phyloP scores from a whole-genome alignment of 1,284 basidiomycete species.

The Puccinia horiana region DNA sequence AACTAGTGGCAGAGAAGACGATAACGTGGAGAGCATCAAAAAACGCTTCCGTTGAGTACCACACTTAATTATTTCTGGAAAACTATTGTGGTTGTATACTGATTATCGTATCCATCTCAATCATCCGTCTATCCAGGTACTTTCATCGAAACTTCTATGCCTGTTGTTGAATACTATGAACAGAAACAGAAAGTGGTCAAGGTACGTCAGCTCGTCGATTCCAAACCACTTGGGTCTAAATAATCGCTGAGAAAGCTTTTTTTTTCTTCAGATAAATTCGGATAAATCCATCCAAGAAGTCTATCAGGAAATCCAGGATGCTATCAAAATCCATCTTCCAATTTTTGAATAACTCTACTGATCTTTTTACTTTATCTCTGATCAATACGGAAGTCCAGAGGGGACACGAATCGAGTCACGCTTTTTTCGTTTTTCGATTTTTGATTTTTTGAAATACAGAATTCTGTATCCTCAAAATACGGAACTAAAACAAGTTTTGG shows the following conservation, averaged over 20 bases:
- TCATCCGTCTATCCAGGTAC: conserved; percentile 67
- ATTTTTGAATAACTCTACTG: background rate
- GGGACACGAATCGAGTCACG: too few species aligned
- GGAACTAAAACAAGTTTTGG: too few species aligned
- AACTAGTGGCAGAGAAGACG: conserved; percentile 93
- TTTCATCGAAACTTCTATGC: conserved; percentile 90
- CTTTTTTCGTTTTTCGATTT: too few species aligned
- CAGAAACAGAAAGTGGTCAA: conserved; percentile 73
- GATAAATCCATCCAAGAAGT: conserved; percentile 41
- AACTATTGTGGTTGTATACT: too few species aligned
- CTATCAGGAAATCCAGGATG: conserved; percentile 40
- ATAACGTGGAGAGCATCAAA: conserved; percentile 91
- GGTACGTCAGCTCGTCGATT: conserved; percentile 60
- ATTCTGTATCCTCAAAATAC: too few species aligned
- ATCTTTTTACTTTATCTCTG: background rate
- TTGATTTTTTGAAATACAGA: too few species aligned
- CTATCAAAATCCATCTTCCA: conserved; percentile 6
- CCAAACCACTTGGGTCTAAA: background rate
- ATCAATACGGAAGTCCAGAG: too few species aligned
- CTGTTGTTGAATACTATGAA: conserved; percentile 86
- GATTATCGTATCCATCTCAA: background rate
- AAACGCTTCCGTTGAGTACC: conserved; percentile 82
- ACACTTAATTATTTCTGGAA: background rate
- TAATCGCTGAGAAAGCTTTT: background rate
- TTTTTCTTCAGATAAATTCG: conserved; percentile 19